A percentile compares a stretch with the other conserved stretches of the same genome.
Conservation (phyloP, 2,329 filamentous ascomycete species). For the Ceratocystis smalleyi region DNA sequence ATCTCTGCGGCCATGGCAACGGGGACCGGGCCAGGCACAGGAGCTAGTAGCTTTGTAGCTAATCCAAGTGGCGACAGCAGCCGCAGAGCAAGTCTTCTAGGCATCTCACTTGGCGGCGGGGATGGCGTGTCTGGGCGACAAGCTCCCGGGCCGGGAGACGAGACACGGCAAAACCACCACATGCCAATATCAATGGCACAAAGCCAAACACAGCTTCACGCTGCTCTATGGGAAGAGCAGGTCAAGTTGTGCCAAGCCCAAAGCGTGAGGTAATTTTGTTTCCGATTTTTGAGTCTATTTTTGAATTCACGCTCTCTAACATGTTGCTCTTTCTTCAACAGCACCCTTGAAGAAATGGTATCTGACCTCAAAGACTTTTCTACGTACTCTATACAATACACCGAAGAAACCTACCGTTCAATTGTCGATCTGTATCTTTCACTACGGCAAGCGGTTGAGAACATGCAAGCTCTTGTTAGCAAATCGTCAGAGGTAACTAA, state of each 20-base stretch:
- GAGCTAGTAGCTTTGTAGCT: background rate
- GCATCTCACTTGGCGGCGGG: background rate
- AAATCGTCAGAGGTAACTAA: conserved; percentile 42
- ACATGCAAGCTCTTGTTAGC: conserved; percentile 50
- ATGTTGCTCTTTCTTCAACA: background rate
- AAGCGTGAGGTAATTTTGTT: conserved; percentile 12
- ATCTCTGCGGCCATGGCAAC: background rate
- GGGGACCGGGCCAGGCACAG: background rate
- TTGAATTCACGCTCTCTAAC: background rate
- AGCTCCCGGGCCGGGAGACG: conserved; percentile 17
- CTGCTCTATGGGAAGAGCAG: conserved; percentile 9
- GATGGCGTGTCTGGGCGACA: conserved; percentile 20
- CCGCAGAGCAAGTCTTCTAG: conserved; percentile 1
- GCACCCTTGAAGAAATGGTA: conserved; percentile 15
- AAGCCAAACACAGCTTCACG: conserved; percentile 10
- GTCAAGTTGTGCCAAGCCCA: conserved; percentile 9
- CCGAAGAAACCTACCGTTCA: conserved; percentile 61
- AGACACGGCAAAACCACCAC: background rate
- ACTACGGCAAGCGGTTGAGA: conserved; percentile 47
- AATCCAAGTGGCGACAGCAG: background rate
- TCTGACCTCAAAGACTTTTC: conserved; percentile 40
- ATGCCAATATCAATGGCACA: conserved; percentile 7
- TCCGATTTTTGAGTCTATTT: background rate
- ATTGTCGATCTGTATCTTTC: conserved; percentile 52
- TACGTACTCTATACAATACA: conserved; percentile 43